These are phyloP conservation scores for Ganoderma lucidum DNA, from an alignment of 1,284 basidiomycete genomes.

Conservation along the genomic window DNA sequence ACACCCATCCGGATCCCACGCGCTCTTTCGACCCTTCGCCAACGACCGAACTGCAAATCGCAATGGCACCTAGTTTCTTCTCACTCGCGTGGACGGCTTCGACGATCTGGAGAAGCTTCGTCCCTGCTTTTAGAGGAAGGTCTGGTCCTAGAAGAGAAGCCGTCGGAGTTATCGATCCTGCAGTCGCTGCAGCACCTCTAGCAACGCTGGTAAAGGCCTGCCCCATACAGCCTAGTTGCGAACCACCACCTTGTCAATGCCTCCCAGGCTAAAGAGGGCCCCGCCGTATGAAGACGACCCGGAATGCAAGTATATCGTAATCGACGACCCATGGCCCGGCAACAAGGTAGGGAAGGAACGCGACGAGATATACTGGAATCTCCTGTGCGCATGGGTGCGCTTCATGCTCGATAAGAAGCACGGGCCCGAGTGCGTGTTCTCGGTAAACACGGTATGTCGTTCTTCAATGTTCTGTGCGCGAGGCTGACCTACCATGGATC, in stretches of 20 bases:
- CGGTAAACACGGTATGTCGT: conserved; percentile 38
- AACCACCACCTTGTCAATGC: neutral
- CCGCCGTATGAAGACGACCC: conserved; percentile 42
- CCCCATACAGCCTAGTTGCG: neutral
- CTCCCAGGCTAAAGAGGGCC: conserved; percentile 32
- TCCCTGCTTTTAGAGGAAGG: neutral
- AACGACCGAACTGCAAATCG: neutral
- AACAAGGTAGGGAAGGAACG: conserved; percentile 31
- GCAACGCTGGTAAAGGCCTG: neutral
- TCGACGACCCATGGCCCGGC: conserved; percentile 42
- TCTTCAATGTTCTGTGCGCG: neutral
- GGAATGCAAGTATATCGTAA: conserved; percentile 41
- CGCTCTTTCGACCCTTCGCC: neutral
- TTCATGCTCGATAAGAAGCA: conserved; percentile 37
- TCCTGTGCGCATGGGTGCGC: conserved; percentile 39
- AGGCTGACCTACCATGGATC: neutral
- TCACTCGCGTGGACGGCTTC: neutral
- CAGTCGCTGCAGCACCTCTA: neutral
- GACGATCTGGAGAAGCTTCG: neutral
- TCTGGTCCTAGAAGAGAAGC: neutral
- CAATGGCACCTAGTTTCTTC: neutral
- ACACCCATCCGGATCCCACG: neutral
- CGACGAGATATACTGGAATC: conserved; percentile 32
- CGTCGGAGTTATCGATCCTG: conserved; percentile 3
- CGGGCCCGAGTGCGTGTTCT: conserved; percentile 31